Conservation (phyloP, 1,284 basidiomycete genomes). For the Filobasidium uniguttulatum region DNA sequence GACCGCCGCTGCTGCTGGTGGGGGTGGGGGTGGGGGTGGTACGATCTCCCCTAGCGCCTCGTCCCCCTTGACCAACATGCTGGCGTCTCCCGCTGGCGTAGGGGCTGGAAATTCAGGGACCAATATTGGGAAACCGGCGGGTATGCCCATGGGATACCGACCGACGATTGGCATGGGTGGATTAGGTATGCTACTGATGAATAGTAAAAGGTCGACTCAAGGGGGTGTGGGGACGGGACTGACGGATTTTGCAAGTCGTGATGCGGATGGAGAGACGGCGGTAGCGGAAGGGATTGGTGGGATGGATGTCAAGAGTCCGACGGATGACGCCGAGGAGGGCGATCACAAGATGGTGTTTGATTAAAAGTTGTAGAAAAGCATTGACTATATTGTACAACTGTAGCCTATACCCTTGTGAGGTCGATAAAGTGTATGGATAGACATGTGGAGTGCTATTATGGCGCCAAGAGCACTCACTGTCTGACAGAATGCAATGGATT, state of each 20-base stretch:
- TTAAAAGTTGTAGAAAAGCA: no score
- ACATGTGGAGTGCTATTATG: neutral
- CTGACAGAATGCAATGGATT: no score
- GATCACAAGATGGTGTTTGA: conserved; percentile 15
- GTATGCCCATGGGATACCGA: neutral
- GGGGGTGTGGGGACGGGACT: conserved; percentile 6
- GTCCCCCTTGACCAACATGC: conserved; percentile 11
- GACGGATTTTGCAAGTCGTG: conserved; percentile 9
- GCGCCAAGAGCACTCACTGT: no score
- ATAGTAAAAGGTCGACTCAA: conserved; percentile 13
- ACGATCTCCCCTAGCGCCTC: conserved; percentile 14
- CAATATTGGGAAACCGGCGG: neutral
- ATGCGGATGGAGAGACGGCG: conserved; percentile 13
- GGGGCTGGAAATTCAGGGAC: neutral
- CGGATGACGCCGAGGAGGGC: neutral
- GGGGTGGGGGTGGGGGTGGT: neutral
- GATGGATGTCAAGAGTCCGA: conserved; percentile 13
- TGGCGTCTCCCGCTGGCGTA: conserved; percentile 3
- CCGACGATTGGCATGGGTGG: conserved; percentile 14
- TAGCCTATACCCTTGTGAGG: neutral
- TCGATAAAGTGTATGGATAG: neutral
- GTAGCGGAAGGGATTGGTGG: conserved; percentile 15
- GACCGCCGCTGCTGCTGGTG: neutral
- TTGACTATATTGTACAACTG: no score
- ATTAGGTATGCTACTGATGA: conserved; percentile 15